phyloP scores from a whole-genome alignment of 148 eudicot genomes.

The Polygonum aviculare region DNA sequence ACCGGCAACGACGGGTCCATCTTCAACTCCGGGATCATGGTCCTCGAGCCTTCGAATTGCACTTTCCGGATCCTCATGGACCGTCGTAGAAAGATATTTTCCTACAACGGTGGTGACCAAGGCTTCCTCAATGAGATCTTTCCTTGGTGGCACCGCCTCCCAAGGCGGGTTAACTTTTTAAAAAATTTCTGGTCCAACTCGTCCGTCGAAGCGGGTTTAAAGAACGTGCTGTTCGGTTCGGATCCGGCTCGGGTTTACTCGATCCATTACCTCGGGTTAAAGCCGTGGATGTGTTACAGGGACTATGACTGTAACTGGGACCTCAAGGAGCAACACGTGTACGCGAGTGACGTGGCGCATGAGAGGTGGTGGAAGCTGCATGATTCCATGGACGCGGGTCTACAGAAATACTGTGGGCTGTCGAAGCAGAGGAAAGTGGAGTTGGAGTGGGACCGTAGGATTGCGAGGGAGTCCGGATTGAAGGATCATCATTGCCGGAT shows the following conservation, averaged over 20 bases:
- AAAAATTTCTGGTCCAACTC: slow-evolving; percentile 87
- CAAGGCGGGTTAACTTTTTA: slow-evolving; percentile 68
- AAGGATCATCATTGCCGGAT: slow-evolving; percentile 54
- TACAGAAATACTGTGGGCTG: slow-evolving; percentile 55
- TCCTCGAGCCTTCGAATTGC: slow-evolving; percentile 84
- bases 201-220: slow-evolving; percentile 36
- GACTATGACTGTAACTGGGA: slow-evolving; percentile 97
- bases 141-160: slow-evolving; percentile 95
- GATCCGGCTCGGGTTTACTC: slow-evolving; percentile 70
- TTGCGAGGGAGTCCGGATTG: slow-evolving; percentile 40
- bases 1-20: slow-evolving; percentile 69
- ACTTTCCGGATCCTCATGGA: slow-evolving; percentile 66
- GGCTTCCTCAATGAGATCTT: slow-evolving; percentile 86
- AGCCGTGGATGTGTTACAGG: slow-evolving; percentile 90
- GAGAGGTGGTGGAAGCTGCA: slow-evolving; percentile 78
- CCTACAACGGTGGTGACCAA: slow-evolving; percentile 94
- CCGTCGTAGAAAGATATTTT: slow-evolving; percentile 40
- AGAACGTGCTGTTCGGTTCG: slow-evolving; percentile 62
- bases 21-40: slow-evolving; percentile 92
- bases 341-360: slow-evolving; percentile 85
- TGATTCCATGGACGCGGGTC: slow-evolving; percentile 53
- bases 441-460: slow-evolving; percentile 53
- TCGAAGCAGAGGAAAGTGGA: slow-evolving; percentile 46
- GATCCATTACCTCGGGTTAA: slow-evolving; percentile 76
- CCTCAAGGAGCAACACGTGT: slow-evolving; percentile 38